Percentiles rank a stretch among this genome's conserved stretches.
Evolutionary conservation across 768 basidiomycete genomes (phyloP).

Genomic region (Fibroporia radiculosa): DNA sequence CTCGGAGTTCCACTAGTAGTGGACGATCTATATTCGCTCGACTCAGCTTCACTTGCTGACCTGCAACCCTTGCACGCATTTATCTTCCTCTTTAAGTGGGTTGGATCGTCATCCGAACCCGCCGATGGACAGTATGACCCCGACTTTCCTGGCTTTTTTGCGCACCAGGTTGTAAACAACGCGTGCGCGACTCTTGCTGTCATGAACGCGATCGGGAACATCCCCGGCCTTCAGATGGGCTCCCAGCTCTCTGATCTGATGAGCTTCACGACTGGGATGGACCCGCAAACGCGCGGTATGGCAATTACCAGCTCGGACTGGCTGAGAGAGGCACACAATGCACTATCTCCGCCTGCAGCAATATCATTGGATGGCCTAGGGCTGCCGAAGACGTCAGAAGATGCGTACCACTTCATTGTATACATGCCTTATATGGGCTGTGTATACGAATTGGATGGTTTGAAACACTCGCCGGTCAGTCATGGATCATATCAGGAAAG

Average conservation of each 20-base stretch:
- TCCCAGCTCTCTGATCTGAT: constrained; percentile 65
- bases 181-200: constrained; percentile 96
- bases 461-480: constrained; percentile 70
- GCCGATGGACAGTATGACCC: constrained; percentile 51
- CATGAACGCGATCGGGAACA: constrained; percentile 83
- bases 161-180: constrained; percentile 92
- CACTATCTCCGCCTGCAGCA: constrained; percentile 83
- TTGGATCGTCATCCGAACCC: constrained; percentile 43
- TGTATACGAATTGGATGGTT: constrained; percentile 90
- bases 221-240: constrained; percentile 55
- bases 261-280: constrained; percentile 79
- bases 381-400: constrained; percentile 54
- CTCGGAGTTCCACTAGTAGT: constrained; percentile 82
- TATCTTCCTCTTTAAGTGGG: constrained; percentile 96
- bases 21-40: constrained; percentile 83
- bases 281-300: constrained; percentile 76
- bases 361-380: constrained; percentile 83
- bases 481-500: constrained; percentile 67
- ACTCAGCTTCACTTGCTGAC: constrained; percentile 60
- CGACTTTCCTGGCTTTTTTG: constrained; percentile 84
- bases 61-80: constrained; percentile 83
- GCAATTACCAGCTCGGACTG: constrained; percentile 76
- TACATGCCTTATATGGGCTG: constrained; percentile 81
- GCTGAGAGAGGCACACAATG: constrained; percentile 83
- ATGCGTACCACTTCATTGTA: constrained; percentile 96